Conservation (phyloP, 352 stramenopile species). For the Globisporangium acanthophoron region DNA sequence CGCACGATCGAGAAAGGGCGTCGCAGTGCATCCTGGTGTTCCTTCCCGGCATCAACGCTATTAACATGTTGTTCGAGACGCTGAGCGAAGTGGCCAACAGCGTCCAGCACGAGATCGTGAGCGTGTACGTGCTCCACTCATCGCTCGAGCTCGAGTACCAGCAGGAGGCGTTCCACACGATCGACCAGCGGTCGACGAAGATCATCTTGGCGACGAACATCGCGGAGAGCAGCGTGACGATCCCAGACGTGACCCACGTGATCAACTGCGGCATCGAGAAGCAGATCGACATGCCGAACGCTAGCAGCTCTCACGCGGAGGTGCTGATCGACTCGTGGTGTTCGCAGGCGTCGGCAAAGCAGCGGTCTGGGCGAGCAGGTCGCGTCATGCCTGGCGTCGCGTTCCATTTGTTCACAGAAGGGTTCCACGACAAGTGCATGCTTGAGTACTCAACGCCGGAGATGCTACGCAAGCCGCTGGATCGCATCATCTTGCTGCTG, state of each 20-base stretch:
- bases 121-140: constrained; percentile 65
- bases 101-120: constrained; percentile 21
- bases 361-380: constrained; percentile 86
- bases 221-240: constrained; percentile 95
- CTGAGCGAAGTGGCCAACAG: constrained; percentile 31
- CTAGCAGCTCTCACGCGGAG: constrained; percentile 53
- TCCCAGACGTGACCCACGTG: constrained; percentile 90
- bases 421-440: constrained; percentile 66
- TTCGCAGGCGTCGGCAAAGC: constrained; percentile 87
- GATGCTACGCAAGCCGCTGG: constrained; percentile 75
- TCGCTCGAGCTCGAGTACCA: constrained; percentile 72
- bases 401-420: constrained; percentile 86
- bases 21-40: constrained; percentile 94
- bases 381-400: constrained; percentile 90
- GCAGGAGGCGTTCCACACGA: constrained; percentile 55
- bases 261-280: constrained; percentile 86
- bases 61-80: constrained; percentile 82
- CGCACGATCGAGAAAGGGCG: constrained; percentile 22
- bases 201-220: constrained; percentile 97
- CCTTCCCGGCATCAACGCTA: constrained; percentile 92
- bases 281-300: constrained; percentile 80
- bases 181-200: constrained; percentile 61
- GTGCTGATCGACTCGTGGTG: constrained; percentile 90
- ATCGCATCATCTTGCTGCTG: constrained; percentile 74
- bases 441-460: constrained; percentile 76